These are phyloP conservation scores for Nevesoporus exiguus DNA, from an alignment of 768 basidiomycete genomes.

Conservation along the genomic window DNA sequence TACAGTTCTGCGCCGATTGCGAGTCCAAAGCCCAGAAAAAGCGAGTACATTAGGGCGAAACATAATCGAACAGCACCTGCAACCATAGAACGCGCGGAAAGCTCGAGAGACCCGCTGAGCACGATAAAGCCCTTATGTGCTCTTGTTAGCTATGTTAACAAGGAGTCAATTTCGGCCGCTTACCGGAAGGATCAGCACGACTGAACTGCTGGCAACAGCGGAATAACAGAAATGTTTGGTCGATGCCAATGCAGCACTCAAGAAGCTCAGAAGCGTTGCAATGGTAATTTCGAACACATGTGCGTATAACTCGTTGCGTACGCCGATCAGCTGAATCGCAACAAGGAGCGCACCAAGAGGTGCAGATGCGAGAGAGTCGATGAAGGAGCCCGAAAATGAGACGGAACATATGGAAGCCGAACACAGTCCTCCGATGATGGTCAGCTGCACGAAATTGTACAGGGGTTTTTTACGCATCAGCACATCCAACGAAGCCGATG, in stretches of 20 bases:
- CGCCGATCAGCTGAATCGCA: conserved; percentile 65
- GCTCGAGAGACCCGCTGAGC: conserved; percentile 69
- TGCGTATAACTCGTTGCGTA: conserved; percentile 72
- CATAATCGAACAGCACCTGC: conserved; percentile 82
- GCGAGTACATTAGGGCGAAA: conserved; percentile 76
- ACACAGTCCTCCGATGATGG: conserved; percentile 75
- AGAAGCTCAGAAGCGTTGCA: conserved; percentile 74
- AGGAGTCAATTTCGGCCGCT: conserved; percentile 16
- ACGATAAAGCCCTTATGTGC: conserved; percentile 56
- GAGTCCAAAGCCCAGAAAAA: conserved; percentile 77
- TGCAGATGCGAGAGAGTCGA: conserved; percentile 69
- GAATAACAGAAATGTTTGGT: conserved; percentile 76
- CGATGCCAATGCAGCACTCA: conserved; percentile 69
- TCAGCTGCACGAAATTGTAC: conserved; percentile 57
- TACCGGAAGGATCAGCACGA: conserved; percentile 79
- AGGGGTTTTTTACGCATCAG: conserved; percentile 67
- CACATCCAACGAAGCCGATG: conserved; percentile 62
- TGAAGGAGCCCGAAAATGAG: conserved; percentile 71
- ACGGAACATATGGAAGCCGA: conserved; percentile 71
- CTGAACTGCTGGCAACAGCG: conserved; percentile 70
- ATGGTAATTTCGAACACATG: conserved; percentile 84
- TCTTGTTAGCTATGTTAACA: background rate
- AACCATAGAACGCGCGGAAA: conserved; percentile 78
- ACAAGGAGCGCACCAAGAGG: conserved; percentile 78
- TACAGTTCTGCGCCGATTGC: conserved; percentile 75